Evolutionary conservation across 2,329 filamentous ascomycete species (phyloP), one percentile per base, ranked within the genome.

Genomic region (Colletotrichum melonis): DNA sequence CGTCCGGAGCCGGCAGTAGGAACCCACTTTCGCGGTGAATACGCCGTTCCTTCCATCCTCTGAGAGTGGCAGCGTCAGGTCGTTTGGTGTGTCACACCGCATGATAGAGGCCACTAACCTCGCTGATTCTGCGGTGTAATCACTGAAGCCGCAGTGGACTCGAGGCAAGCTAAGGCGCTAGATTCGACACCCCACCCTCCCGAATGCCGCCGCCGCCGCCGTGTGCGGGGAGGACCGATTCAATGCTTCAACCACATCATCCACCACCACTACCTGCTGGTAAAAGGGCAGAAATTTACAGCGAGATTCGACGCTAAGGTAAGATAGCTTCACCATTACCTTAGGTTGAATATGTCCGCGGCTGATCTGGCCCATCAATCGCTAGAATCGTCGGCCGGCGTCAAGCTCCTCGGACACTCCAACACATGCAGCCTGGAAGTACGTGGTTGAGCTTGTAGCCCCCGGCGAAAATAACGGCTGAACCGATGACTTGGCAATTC

Each of bases 371-470:
- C 38, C 38, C 16, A 62, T 30, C 26, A 26, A n/a, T 67, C 62
- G 62, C 67, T 60, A 24, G 38, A 60, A 71, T 59, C 16, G 42
- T 55, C 63, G 55, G 68, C 32, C 24, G 56, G 38, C 38, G 38
- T 42, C 38, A 12, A 35, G 11, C 32, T 5, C 32, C 32, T 12
- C 32, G 32, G 32, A 12, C 32, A 35, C 32, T 35, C 32, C 9
- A 35, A 35, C 32, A 35, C 32, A 35, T 12, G 32, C 32, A 35
- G 11, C 32, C 11, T 11, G 32, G 32, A 5, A 35, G 32, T 35
- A 35, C 32, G 32, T 35, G 32, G 32, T 35, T 11, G 32, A 35
- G 14, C 38, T 42, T 19, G 2, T 42, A 42, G 16, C 2, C 6
- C 16, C 38, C 68, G 42, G 42, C 56, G 30, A 67, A 11, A 60